Evolutionary conservation across 306 rosid genomes (phyloP).

Genomic region (Malus sieversii): DNA sequence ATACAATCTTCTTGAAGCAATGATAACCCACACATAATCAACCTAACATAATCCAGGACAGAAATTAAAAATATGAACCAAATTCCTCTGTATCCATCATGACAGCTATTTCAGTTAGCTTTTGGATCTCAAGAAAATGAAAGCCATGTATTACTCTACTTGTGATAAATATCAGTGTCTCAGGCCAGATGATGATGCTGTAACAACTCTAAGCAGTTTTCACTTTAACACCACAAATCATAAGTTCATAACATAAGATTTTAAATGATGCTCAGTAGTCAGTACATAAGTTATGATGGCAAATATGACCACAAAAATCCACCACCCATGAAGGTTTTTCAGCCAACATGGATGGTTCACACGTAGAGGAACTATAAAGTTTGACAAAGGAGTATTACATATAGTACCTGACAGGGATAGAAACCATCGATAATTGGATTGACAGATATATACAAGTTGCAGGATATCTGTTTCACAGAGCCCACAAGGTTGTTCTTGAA

Average conservation of each 20-base stretch:
- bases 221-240: neutral
- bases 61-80: neutral
- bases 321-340: neutral
- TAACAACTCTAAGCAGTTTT: neutral
- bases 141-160: neutral
- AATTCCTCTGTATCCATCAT: neutral
- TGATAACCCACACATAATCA: neutral
- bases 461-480: conserved; percentile 54
- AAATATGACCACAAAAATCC: neutral
- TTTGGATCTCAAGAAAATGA: neutral
- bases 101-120: neutral
- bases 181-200: neutral
- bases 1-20: conserved; percentile 9
- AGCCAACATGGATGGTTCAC: neutral
- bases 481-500: conserved; percentile 42
- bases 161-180: neutral
- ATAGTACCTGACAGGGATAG: conserved; percentile 50
- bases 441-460: conserved; percentile 44
- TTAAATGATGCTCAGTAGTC: too few species aligned
- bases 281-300: neutral
- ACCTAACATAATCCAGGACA: too few species aligned
- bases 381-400: neutral
- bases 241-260: neutral
- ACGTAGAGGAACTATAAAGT: neutral
- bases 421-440: conserved; percentile 43